Conservation (phyloP, 345 rosid species). For the Dipteronia sinensis region DNA sequence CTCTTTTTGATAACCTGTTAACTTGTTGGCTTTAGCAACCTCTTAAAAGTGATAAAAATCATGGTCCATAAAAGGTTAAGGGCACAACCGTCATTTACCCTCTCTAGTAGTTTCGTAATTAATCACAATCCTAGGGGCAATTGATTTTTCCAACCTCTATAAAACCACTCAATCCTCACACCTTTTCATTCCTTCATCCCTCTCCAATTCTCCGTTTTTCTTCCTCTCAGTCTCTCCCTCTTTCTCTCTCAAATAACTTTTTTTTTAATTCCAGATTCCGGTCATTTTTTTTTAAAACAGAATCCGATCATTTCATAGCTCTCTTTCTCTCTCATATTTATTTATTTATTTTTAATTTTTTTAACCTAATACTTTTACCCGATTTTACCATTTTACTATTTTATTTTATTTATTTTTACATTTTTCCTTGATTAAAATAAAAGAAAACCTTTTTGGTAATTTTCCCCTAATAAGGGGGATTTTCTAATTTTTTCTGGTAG, state of each 20-base stretch:
- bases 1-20: neutral
- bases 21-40: neutral
- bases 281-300: too few relatives aligned
- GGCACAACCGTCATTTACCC: slow-evolving; percentile 25
- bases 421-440: neutral
- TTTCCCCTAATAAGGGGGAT: neutral
- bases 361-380: neutral
- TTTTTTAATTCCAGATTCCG: neutral
- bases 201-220: neutral
- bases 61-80: slow-evolving; percentile 22
- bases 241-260: neutral
- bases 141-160: slow-evolving; percentile 23
- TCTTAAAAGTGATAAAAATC: neutral
- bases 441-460: neutral
- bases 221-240: neutral
- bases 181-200: neutral
- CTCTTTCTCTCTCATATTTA: slow-evolving; percentile 5
- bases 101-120: slow-evolving; percentile 27
- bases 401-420: slow-evolving; percentile 18
- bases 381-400: slow-evolving; percentile 4
- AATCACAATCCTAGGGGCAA: neutral
- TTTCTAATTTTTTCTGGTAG: neutral
- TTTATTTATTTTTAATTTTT: neutral
- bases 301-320: neutral
- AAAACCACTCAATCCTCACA: slow-evolving; percentile 26